A percentile compares a stretch with the other conserved stretches of the same genome.
These are phyloP conservation scores for Nemania serpens DNA, from an alignment of 2,329 filamentous ascomycete genomes.

Conservation along the genomic window DNA sequence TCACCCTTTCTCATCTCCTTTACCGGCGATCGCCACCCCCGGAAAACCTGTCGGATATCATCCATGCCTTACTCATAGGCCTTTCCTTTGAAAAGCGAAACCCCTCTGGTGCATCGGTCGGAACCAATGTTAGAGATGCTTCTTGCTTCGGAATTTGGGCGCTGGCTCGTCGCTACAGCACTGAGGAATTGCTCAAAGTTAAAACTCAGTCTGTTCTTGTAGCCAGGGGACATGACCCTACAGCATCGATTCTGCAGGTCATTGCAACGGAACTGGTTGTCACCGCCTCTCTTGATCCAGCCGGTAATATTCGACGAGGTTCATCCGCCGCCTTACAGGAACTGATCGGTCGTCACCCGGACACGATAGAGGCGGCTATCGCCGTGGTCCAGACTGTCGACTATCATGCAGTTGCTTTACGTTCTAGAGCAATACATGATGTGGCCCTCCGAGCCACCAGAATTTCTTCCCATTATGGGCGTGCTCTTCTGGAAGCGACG, in stretches of 20 bases:
- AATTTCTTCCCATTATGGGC: conserved; percentile 72
- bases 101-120: conserved; percentile 81
- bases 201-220: conserved; percentile 52
- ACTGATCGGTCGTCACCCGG: conserved; percentile 87
- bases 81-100: conserved; percentile 88
- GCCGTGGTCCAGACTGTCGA: conserved; percentile 86
- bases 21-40: conserved; percentile 82
- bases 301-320: conserved; percentile 90
- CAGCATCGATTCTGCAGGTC: conserved; percentile 68
- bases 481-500: conserved; percentile 70
- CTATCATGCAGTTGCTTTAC: conserved; percentile 89
- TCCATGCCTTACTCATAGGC: conserved; percentile 77
- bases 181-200: conserved; percentile 72
- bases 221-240: conserved; percentile 44
- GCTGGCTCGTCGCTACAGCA: conserved; percentile 83
- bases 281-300: conserved; percentile 82
- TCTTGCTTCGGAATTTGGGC: conserved; percentile 98
- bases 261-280: conserved; percentile 82
- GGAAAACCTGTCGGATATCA: conserved; percentile 70
- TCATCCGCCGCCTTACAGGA: conserved; percentile 94
- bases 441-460: conserved; percentile 71
- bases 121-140: conserved; percentile 90
- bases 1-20: conserved; percentile 84
- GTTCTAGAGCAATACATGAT: conserved; percentile 78
- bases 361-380: conserved; percentile 82